Conservation (phyloP, 768 basidiomycete species). For the Hericium alpestre region DNA sequence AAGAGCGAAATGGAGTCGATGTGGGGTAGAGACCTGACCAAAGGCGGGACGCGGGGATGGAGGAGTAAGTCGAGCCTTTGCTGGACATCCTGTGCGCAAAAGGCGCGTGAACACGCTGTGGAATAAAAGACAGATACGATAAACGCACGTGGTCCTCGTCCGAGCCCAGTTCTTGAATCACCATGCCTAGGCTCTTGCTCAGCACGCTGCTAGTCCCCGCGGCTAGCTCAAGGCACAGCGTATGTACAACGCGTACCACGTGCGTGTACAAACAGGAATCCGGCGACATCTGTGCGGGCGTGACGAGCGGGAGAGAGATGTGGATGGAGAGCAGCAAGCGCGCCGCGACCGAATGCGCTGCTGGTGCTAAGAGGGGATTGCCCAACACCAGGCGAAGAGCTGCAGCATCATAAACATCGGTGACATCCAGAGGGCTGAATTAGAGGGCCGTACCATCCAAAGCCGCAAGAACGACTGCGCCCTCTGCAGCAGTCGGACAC, state of each 20-base stretch:
- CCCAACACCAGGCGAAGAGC: constrained; percentile 40
- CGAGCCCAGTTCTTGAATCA: constrained; percentile 25
- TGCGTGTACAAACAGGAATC: constrained; percentile 37
- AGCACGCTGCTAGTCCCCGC: constrained; percentile 47
- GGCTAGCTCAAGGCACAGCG: constrained; percentile 36
- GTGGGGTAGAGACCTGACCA: constrained; percentile 56
- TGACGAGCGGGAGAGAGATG: constrained; percentile 45
- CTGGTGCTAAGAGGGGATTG: constrained; percentile 38
- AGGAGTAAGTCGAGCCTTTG: constrained; percentile 49
- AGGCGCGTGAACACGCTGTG: background rate
- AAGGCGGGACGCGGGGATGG: constrained; percentile 72
- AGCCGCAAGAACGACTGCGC: constrained; percentile 39
- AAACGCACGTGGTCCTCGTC: background rate
- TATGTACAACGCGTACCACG: constrained; percentile 37
- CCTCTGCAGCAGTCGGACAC: constrained; percentile 41
- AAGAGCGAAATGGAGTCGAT: constrained; percentile 54
- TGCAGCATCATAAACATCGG: background rate
- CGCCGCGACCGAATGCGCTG: constrained; percentile 47
- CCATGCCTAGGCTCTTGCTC: constrained; percentile 50
- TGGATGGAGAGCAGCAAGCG: constrained; percentile 49
- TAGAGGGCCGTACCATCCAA: constrained; percentile 42
- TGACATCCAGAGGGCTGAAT: constrained; percentile 3
- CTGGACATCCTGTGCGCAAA: constrained; percentile 18
- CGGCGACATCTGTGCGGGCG: constrained; percentile 42
- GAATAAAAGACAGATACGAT: background rate